Evolutionary conservation across 441 rosid genomes (phyloP).

Genomic region (Pelargonium australe): DNA sequence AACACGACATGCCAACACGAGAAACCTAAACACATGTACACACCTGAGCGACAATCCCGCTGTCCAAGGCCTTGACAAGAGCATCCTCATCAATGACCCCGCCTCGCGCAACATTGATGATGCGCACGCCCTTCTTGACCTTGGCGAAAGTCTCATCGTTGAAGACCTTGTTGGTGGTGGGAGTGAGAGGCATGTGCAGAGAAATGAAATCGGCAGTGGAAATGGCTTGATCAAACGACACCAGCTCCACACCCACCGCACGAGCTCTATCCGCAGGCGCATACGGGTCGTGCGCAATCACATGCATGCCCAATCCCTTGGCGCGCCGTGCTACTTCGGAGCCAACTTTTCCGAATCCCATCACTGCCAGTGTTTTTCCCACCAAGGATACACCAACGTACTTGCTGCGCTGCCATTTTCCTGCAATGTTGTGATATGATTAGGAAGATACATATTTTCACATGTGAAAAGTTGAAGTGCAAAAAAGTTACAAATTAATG

Average conservation of each 20-base stretch:
- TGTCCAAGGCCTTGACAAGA: constrained; percentile 73
- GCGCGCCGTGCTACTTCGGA: constrained; percentile 91
- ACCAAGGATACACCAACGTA: constrained; percentile 95
- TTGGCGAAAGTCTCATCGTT: constrained; percentile 77
- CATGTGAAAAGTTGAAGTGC: too few species aligned
- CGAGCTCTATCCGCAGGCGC: constrained; percentile 93
- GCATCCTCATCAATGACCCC: constrained; percentile 97
- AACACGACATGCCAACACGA: neutral
- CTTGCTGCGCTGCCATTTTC: constrained; percentile 87
- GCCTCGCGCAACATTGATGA: constrained; percentile 89
- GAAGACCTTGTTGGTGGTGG: constrained; percentile 62
- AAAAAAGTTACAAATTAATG: too few species aligned
- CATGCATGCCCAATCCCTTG: constrained; percentile 95
- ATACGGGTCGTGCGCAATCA: constrained; percentile 90
- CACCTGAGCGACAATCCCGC: constrained; percentile 86
- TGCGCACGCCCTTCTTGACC: constrained; percentile 93
- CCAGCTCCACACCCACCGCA: constrained; percentile 80
- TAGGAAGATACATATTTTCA: too few species aligned
- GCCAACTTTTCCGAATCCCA: constrained; percentile 99
- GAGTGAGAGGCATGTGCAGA: constrained; percentile 91
- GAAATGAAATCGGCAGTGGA: constrained; percentile 82
- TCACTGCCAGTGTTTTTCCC: constrained; percentile 79
- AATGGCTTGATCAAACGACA: constrained; percentile 71
- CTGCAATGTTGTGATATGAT: constrained; percentile 26
- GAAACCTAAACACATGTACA: constrained; percentile 4